phyloP scores from a whole-genome alignment of 495 filamentous ascomycete genomes.

The Friedmanniomyces endolithicus region DNA sequence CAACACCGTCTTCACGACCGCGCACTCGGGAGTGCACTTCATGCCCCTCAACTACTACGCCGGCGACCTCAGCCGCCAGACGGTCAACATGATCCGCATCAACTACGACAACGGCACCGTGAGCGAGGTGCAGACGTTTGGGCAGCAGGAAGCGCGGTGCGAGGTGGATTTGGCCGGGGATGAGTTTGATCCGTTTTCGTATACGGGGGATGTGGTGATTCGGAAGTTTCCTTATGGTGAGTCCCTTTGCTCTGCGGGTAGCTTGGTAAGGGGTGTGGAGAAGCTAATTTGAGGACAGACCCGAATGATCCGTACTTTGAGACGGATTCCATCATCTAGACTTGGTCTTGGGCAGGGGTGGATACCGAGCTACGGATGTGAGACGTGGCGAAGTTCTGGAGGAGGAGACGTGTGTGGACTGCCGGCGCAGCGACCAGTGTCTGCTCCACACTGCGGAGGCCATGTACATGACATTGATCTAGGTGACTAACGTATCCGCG shows the following conservation, averaged over 20 bases:
- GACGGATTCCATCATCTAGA: slow-evolving; percentile 5
- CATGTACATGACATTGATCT: too few relatives aligned
- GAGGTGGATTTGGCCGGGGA: slow-evolving; percentile 10
- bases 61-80: slow-evolving; percentile 1
- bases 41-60: slow-evolving; percentile 17
- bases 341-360: background rate
- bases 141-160: slow-evolving; percentile 23
- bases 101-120: slow-evolving; percentile 30
- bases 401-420: too few relatives aligned
- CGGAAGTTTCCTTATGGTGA: slow-evolving; percentile 34
- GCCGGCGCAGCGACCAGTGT: too few relatives aligned
- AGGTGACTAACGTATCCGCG: too few relatives aligned
- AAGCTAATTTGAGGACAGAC: background rate
- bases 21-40: slow-evolving; percentile 10
- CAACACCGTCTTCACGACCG: slow-evolving; percentile 28
- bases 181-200: slow-evolving; percentile 25
- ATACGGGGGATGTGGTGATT: slow-evolving; percentile 36
- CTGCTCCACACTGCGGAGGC: too few relatives aligned
- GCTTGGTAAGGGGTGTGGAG: background rate
- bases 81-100: slow-evolving; percentile 29
- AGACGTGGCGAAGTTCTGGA: too few relatives aligned
- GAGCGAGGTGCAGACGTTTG: slow-evolving; percentile 31
- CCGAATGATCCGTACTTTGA: slow-evolving; percentile 6
- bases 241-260: background rate
- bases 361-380: too few relatives aligned